Evolutionary conservation across 2,329 filamentous ascomycete species (phyloP).

Genomic region (Aspergillus pseudonomiae): DNA sequence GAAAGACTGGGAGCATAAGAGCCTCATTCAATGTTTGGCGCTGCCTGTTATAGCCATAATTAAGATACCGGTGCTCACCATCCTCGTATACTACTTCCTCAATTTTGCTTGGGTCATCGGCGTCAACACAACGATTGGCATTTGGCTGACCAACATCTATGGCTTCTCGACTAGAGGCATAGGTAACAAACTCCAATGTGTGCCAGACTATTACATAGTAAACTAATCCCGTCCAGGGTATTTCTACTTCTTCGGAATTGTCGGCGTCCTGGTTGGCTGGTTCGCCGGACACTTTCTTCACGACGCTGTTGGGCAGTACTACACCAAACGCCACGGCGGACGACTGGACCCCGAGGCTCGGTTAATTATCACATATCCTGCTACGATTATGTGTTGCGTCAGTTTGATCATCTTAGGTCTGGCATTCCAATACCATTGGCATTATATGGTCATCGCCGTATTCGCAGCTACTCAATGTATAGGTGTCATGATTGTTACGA

Average conservation of each 20-base stretch:
- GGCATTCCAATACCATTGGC: slow-evolving; percentile 49
- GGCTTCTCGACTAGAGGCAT: slow-evolving; percentile 52
- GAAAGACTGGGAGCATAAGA: slow-evolving; percentile 36
- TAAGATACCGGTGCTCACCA: slow-evolving; percentile 33
- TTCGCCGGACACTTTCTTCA: slow-evolving; percentile 58
- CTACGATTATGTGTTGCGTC: slow-evolving; percentile 21
- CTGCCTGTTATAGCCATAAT: slow-evolving; percentile 44
- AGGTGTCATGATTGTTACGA: slow-evolving; percentile 58
- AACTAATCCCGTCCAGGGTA: slow-evolving; percentile 30
- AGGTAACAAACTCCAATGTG: slow-evolving; percentile 40
- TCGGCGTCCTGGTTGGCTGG: slow-evolving; percentile 53
- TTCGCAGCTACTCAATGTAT: slow-evolving; percentile 58
- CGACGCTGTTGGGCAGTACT: slow-evolving; percentile 51
- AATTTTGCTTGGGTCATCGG: slow-evolving; percentile 52
- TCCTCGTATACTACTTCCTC: slow-evolving; percentile 35
- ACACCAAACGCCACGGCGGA: slow-evolving; percentile 52
- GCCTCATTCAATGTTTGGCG: slow-evolving; percentile 44
- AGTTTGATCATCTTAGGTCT: slow-evolving; percentile 51
- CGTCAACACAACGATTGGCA: slow-evolving; percentile 58
- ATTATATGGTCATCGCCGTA: slow-evolving; percentile 52
- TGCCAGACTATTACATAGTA: background rate
- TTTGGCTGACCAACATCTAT: slow-evolving; percentile 54
- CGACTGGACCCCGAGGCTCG: slow-evolving; percentile 60
- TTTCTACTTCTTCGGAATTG: slow-evolving; percentile 60
- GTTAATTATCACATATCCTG: slow-evolving; percentile 51